Conservation (phyloP, 441 rosid genomes). For the Populus trichocarpa region DNA sequence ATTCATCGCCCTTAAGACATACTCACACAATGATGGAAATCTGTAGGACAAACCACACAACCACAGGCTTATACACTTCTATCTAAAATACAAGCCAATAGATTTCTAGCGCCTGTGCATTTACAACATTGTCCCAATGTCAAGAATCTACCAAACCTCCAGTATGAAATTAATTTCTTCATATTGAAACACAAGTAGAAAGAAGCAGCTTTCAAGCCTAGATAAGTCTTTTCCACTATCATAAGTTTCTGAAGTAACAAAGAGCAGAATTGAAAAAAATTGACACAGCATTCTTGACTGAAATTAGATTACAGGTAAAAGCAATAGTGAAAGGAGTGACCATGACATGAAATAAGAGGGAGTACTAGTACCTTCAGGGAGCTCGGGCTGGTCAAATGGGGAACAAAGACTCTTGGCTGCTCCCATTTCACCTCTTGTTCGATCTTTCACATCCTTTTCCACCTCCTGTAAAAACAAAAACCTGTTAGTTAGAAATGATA, state of each 20-base stretch:
- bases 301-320: neutral
- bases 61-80: neutral
- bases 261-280: neutral
- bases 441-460: conserved; percentile 85
- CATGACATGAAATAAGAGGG: neutral
- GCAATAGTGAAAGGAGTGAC: neutral
- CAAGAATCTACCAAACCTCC: neutral
- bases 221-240: neutral
- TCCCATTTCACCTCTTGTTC: conserved; percentile 91
- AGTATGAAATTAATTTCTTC: neutral
- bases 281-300: neutral
- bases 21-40: neutral
- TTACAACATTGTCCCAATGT: neutral
- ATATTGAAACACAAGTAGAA: neutral
- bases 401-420: conserved; percentile 94
- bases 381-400: conserved; percentile 97
- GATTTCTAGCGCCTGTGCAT: neutral
- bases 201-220: neutral
- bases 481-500: neutral
- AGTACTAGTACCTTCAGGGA: conserved; percentile 67
- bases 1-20: neutral
- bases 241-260: neutral
- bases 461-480: conserved; percentile 53
- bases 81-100: neutral
- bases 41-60: neutral